Evolutionary conservation across 2,329 filamentous ascomycete species (phyloP).

Genomic region (Apiospora kogelbergensis): DNA sequence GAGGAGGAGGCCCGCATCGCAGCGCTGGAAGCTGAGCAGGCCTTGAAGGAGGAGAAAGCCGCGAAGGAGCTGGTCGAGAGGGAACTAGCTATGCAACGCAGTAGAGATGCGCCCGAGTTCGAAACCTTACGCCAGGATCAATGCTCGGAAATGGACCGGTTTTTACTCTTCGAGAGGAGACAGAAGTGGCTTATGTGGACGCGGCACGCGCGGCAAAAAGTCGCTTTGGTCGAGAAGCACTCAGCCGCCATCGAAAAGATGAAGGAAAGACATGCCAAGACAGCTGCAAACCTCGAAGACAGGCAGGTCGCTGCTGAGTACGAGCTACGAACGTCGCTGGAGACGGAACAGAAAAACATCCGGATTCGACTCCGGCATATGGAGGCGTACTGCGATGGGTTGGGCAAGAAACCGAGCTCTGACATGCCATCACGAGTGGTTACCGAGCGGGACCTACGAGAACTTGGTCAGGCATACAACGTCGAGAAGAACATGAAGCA

Average conservation of each 20-base stretch:
- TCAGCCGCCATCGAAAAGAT: slow-evolving; percentile 49
- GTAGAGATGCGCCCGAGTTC: slow-evolving; percentile 43
- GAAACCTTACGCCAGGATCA: slow-evolving; percentile 45
- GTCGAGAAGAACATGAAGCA: slow-evolving; percentile 59
- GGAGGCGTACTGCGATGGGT: slow-evolving; percentile 63
- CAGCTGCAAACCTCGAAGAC: slow-evolving; percentile 57
- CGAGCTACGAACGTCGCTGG: slow-evolving; percentile 53
- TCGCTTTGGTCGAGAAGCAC: slow-evolving; percentile 47
- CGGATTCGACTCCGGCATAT: slow-evolving; percentile 61
- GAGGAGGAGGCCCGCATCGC: slow-evolving; percentile 49
- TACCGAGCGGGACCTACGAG: slow-evolving; percentile 58
- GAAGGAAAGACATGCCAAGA: slow-evolving; percentile 54
- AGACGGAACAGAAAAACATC: slow-evolving; percentile 58
- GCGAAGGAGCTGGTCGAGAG: slow-evolving; percentile 41
- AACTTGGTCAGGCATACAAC: slow-evolving; percentile 61
- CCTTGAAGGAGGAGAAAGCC: slow-evolving; percentile 42
- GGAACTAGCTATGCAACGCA: slow-evolving; percentile 46
- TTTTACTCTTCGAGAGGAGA: slow-evolving; percentile 48
- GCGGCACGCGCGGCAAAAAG: slow-evolving; percentile 50
- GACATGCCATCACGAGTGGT: slow-evolving; percentile 51
- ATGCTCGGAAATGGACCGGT: slow-evolving; percentile 51
- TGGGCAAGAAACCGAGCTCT: slow-evolving; percentile 41
- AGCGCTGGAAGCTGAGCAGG: slow-evolving; percentile 47
- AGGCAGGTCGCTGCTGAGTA: slow-evolving; percentile 63
- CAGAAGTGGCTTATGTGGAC: slow-evolving; percentile 50